Evolutionary conservation across 768 basidiomycete species (phyloP).

Genomic region (Mycena vitilis): DNA sequence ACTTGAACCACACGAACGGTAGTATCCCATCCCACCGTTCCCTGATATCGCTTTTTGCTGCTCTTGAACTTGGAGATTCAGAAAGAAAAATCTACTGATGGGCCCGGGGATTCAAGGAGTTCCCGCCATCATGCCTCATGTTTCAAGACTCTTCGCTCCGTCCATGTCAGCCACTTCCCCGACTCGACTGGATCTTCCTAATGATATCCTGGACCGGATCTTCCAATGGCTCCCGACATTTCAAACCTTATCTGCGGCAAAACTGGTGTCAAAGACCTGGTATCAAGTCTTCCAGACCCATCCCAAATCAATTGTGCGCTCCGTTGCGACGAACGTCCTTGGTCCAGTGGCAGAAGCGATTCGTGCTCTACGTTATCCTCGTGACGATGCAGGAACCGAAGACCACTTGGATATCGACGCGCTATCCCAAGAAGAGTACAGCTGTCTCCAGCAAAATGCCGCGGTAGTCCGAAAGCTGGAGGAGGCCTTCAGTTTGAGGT

Average conservation of each 20-base stretch:
- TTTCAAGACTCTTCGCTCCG: too few species aligned
- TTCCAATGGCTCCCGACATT: background rate
- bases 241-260: background rate
- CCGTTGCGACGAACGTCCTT: conserved; percentile 12
- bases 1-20: too few species aligned
- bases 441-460: conserved; percentile 1
- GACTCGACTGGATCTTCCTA: background rate
- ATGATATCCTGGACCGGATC: conserved; percentile 20
- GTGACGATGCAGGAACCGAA: background rate
- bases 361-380: background rate
- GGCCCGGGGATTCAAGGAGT: too few species aligned
- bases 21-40: too few species aligned
- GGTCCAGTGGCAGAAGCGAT: conserved; percentile 10
- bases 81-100: too few species aligned
- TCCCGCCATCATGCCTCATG: too few species aligned
- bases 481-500: conserved; percentile 17
- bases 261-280: conserved; percentile 16
- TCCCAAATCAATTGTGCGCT: conserved; percentile 6
- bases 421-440: background rate
- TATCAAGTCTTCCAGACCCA: conserved; percentile 12
- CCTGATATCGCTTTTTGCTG: too few species aligned
- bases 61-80: too few species aligned
- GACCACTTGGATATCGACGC: background rate
- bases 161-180: too few species aligned
- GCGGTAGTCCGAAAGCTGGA: conserved; percentile 6